Conservation (phyloP, 306 rosid species). For the Gynostemma pentaphyllum region DNA sequence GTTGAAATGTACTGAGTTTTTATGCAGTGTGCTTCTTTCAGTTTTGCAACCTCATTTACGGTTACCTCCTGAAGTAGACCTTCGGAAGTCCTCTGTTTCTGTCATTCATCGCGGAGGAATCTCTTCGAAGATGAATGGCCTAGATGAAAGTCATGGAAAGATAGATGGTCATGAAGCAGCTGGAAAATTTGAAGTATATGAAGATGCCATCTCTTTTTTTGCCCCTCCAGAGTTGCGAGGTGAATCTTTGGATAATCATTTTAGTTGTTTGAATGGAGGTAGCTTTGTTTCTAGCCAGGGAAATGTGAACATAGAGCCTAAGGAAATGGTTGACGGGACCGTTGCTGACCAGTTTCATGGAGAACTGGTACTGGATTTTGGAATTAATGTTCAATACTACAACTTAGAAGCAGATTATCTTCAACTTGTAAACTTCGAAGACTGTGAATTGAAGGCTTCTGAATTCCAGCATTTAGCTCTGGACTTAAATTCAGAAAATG, state of each 20-base stretch:
- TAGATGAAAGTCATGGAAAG: conserved; percentile 60
- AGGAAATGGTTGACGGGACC: conserved; percentile 28
- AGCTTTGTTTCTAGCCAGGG: conserved; percentile 30
- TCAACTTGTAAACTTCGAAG: conserved; percentile 59
- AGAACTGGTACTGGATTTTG: conserved; percentile 43
- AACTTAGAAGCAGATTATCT: conserved; percentile 78
- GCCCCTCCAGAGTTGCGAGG: conserved; percentile 55
- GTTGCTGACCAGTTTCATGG: conserved; percentile 20
- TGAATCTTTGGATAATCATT: conserved; percentile 34
- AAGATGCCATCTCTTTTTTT: conserved; percentile 61
- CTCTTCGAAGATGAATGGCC: conserved; percentile 39
- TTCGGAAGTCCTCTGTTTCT: conserved; percentile 33
- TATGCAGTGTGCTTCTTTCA: conserved; percentile 73
- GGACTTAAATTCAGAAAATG: conserved; percentile 68
- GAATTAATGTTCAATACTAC: conserved; percentile 44
- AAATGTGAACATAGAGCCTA: conserved; percentile 36
- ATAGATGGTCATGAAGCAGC: conserved; percentile 40
- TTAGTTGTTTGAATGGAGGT: conserved; percentile 31
- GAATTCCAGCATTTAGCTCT: conserved; percentile 72
- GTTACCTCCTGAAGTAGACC: conserved; percentile 82
- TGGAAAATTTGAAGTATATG: conserved; percentile 37
- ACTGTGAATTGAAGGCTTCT: conserved; percentile 70
- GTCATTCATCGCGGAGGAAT: conserved; percentile 30
- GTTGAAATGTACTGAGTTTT: conserved; percentile 2
- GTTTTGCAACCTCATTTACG: conserved; percentile 84